These are phyloP conservation scores for Entomortierella parvispora DNA, from an alignment of 192 early-diverging fungal genomes.

Conservation along the genomic window DNA sequence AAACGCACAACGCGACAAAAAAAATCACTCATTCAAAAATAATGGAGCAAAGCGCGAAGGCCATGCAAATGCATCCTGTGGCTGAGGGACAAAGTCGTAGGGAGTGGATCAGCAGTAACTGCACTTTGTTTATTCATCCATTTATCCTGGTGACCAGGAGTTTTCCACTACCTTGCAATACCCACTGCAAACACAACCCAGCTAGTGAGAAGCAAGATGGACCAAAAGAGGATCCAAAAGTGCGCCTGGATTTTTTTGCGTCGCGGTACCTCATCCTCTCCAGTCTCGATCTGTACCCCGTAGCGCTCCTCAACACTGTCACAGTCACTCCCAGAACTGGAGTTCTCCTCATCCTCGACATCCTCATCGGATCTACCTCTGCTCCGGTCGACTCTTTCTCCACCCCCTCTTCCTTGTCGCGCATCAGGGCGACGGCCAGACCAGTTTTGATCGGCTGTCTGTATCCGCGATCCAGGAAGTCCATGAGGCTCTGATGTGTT, in stretches of 20 bases:
- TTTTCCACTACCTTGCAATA: conserved; percentile 19
- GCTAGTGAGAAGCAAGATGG: conserved; percentile 21
- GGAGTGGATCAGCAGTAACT: too few relatives aligned
- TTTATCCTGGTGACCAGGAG: too few relatives aligned
- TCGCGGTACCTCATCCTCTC: conserved; percentile 40
- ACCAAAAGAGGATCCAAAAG: conserved; percentile 48
- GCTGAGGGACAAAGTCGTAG: too few relatives aligned
- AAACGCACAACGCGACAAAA: too few relatives aligned
- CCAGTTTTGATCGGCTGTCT: too few relatives aligned
- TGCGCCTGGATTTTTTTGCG: conserved; percentile 33
- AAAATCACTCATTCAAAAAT: too few relatives aligned
- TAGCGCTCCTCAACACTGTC: conserved; percentile 41
- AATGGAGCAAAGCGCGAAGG: too few relatives aligned
- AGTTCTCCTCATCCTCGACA: background rate
- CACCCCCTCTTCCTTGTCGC: background rate
- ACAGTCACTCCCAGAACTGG: conserved; percentile 9
- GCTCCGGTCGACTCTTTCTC: background rate
- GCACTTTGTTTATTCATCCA: too few relatives aligned
- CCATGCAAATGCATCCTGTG: too few relatives aligned
- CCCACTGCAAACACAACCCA: conserved; percentile 46
- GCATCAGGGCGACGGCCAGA: background rate
- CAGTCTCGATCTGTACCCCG: conserved; percentile 46
- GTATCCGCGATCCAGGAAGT: background rate
- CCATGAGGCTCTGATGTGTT: background rate
- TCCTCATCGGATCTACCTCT: background rate